Evolutionary conservation across 257 asterid genomes (phyloP).

Genomic region (Forsythia suspensa): DNA sequence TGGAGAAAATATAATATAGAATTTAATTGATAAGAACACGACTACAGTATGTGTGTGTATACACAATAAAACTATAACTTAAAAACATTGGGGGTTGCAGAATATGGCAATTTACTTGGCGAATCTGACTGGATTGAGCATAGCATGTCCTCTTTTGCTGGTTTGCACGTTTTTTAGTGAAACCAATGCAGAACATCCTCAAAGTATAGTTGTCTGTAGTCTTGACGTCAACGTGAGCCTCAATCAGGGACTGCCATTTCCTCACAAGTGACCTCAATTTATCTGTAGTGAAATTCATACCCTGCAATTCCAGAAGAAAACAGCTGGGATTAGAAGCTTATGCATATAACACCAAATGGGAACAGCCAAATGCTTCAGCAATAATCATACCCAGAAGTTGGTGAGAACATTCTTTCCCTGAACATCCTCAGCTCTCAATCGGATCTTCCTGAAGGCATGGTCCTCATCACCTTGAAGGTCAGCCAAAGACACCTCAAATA

Average conservation of each 20-base stretch:
- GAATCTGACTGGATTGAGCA: slow-evolving; percentile 44
- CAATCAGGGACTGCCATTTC: slow-evolving; percentile 43
- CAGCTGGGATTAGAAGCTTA: background rate
- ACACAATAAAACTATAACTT: background rate
- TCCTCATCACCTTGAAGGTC: slow-evolving; percentile 46
- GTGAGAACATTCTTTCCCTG: slow-evolving; percentile 43
- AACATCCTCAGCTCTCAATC: slow-evolving; percentile 44
- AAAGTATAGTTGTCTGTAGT: slow-evolving; percentile 37
- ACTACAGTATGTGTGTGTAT: background rate
- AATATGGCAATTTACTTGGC: slow-evolving; percentile 22
- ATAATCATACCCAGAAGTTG: slow-evolving; percentile 34
- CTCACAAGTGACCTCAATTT: slow-evolving; percentile 42
- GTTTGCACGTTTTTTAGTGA: slow-evolving; percentile 43
- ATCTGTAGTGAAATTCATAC: slow-evolving; percentile 41
- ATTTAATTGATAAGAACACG: too few species aligned
- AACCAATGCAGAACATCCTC: slow-evolving; percentile 45
- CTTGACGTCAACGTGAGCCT: slow-evolving; percentile 43
- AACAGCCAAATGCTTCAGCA: background rate
- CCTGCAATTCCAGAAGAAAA: slow-evolving; percentile 15
- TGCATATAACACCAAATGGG: background rate
- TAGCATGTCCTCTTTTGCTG: slow-evolving; percentile 44
- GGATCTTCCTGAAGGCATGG: slow-evolving; percentile 39
- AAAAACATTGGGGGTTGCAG: background rate
- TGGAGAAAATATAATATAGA: background rate
- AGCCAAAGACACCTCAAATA: slow-evolving; percentile 41